Evolutionary conservation across 2,329 filamentous ascomycete species (phyloP), one percentile per base, ranked within the genome.

Genomic region (Trichoderma semiorbis): DNA sequence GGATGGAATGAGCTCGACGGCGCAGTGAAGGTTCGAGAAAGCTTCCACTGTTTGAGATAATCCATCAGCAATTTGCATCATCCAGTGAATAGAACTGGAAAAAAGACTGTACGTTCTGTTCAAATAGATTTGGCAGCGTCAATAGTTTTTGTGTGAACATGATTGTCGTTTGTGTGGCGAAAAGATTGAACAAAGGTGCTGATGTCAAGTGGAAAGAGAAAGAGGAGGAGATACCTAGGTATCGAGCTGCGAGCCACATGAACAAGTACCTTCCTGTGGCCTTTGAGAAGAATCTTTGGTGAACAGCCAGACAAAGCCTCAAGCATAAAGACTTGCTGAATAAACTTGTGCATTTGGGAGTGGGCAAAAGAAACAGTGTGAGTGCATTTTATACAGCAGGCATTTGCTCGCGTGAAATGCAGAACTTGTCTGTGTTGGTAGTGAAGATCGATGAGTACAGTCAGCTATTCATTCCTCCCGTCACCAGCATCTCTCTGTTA

Each of bases 41-140:
- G 5, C 7, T 7, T 50, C 43, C 3, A 5, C 2, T 50, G 10
- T 2, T 12, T 21, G 18, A 0, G 5, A 50, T 24, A n/a, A 7
- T 50, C 14, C 43, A 21, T 50, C 10, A 50, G 43, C 43, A 21
- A 11, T 50, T 50, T 0, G n/a, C 10, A 12, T 24, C 10, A 1
- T 1, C n/a, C n/a, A 11, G 18, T n/a, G 0, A 21, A 21, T 21
- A 6, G 10, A 21, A 50, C 10, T 10, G n/a, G 0, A 21, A 1
- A 21, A 10, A 21, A 21, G 39, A 1, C 18, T 5, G 18, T 10
- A 2, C 10, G 10, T 1, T 47, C n/a, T 24, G n/a, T 12, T 21
- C 43, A 50, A 21, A 5, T 0, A 1, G 18, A n/a, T n/a, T 11
- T 24, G 43, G 43, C n/a, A 21, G n/a, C n/a, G 1, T 3, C 10